Evolutionary conservation across 2,329 filamentous ascomycete species (phyloP), one percentile per base, ranked within the genome.

Genomic region (Tolypocladium inflatum): DNA sequence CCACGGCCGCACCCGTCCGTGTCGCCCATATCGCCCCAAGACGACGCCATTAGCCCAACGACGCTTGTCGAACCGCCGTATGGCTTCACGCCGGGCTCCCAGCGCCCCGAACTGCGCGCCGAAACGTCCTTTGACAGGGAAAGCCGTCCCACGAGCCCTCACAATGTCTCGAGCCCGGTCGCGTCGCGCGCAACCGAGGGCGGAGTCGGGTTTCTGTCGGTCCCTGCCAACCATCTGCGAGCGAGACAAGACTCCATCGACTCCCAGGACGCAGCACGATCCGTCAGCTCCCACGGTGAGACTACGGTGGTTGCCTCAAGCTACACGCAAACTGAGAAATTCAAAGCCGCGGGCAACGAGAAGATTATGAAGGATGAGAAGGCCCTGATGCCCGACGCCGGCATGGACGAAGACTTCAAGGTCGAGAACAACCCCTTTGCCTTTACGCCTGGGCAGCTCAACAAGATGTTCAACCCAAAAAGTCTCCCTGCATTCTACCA

Each of bases 401-500:
- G 89, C 8, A 89, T 86, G 56, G 89, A 92, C 69, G 78, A 75
- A 21, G 89, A 93, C 61, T 96, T 95, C 65, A 66, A 83, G 17
- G 85, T 93, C 13, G 80, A 87, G 7, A 79, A 91, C 69, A 96
- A 94, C 69, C 87, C 88, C 0, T 96, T 96, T 67, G 91, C 90
- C 19, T 96, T 91, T 69, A 84, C 86, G 2, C 89, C 89, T 3
- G 91, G 92, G 17, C 87, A 95, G 67, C 78, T 97, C 62, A 87
- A 86, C 66, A 96, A 96, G 72, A 82, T 96, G 75, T 84, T 93
- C 61, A 94, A 95, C 68, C 92, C 92, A 4, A 96, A 96, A 76
- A 95, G 85, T 61, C 74, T 96, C 59, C 78, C 87, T 15, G 91
- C 91, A 1, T 96, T 93, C 64, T 89, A 87, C 67, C 86, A 86